A percentile compares a stretch with the other conserved stretches of the same genome.
phyloP scores from a whole-genome alignment of 2,329 filamentous ascomycete species.

The Purpureocillium takamizusanense region DNA sequence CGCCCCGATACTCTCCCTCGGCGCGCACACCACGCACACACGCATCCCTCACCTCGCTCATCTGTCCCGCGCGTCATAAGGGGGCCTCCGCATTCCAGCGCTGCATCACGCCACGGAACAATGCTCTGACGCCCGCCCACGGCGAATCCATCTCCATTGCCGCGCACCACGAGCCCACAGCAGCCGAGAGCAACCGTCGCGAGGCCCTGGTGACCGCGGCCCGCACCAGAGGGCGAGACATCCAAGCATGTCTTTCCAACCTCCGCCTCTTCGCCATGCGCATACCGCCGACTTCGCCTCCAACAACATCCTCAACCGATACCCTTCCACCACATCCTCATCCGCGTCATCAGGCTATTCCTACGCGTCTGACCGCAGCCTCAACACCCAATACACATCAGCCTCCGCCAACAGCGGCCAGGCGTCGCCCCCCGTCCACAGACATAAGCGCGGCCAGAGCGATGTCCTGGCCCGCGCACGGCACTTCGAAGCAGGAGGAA shows the following conservation, averaged over 20 bases:
- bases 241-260: conserved; percentile 44
- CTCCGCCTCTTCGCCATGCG: conserved; percentile 49
- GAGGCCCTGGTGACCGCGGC: conserved; percentile 5
- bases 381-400: conserved; percentile 55
- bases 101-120: conserved; percentile 16
- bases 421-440: conserved; percentile 25
- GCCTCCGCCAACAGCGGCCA: conserved; percentile 62
- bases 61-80: conserved; percentile 6
- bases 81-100: conserved; percentile 8
- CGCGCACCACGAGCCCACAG: too few species aligned
- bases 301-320: conserved; percentile 40
- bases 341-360: conserved; percentile 64
- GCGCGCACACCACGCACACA: background rate
- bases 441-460: conserved; percentile 67
- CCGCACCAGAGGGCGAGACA: conserved; percentile 10
- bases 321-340: conserved; percentile 62
- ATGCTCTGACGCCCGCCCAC: conserved; percentile 19
- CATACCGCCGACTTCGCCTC: conserved; percentile 34
- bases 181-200: background rate
- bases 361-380: conserved; percentile 48
- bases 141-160: conserved; percentile 6
- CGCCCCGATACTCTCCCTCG: background rate
- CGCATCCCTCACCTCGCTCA: conserved; percentile 2
- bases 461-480: conserved; percentile 52
- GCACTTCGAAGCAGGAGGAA: conserved; percentile 35